phyloP scores from a whole-genome alignment of 2,329 filamentous ascomycete genomes.

The Fusarium beomiforme region DNA sequence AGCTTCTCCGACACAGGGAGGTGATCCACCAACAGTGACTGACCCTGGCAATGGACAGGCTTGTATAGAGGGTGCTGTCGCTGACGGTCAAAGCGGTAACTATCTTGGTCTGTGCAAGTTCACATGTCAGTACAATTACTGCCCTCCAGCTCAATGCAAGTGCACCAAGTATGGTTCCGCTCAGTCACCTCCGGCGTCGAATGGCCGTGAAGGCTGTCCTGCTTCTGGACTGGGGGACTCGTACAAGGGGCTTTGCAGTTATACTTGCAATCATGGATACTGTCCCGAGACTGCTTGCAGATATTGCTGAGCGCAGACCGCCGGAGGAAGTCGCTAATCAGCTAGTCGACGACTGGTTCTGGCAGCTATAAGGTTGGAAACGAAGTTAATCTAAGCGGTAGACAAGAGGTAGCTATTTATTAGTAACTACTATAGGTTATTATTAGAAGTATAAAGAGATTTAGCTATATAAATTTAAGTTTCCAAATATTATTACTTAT shows the following conservation, averaged over 20 bases:
- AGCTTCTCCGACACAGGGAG: conserved; percentile 50
- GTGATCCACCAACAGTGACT: conserved; percentile 23
- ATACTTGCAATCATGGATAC: conserved; percentile 57
- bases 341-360: too few species aligned
- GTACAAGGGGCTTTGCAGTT: conserved; percentile 58
- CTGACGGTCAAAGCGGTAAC: conserved; percentile 45
- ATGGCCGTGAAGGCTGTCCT: conserved; percentile 47
- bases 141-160: conserved; percentile 47
- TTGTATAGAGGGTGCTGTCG: conserved; percentile 44
- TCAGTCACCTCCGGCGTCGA: conserved; percentile 38
- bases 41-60: conserved; percentile 11
- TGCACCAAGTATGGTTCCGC: conserved; percentile 47
- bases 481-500: too few species aligned
- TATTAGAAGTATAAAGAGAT: too few species aligned
- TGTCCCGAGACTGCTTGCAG: conserved; percentile 51
- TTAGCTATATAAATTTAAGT: too few species aligned
- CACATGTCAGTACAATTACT: conserved; percentile 46
- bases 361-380: too few species aligned
- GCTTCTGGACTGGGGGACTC: conserved; percentile 45
- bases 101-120: conserved; percentile 51
- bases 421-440: too few species aligned
- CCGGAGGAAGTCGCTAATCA: too few species aligned
- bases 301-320: conserved; percentile 10
- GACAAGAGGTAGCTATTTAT: too few species aligned
- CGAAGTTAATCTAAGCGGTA: too few species aligned